Evolutionary conservation across 108 stramenopile genomes (phyloP).

Genomic region (Epithemia pelagica): DNA sequence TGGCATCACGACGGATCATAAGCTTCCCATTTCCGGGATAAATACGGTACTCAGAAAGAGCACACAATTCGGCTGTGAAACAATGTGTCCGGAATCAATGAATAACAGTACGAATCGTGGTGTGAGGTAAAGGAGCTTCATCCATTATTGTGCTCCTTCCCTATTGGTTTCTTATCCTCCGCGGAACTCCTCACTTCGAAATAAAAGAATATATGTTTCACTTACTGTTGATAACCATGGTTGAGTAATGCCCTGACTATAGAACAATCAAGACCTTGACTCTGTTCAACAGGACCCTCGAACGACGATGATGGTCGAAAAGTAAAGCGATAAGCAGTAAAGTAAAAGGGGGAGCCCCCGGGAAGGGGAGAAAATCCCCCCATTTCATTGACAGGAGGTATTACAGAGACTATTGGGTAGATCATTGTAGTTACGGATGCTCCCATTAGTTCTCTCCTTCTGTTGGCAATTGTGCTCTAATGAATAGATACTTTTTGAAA

Average conservation of each 20-base stretch:
- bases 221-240: constrained; percentile 52
- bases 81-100: not conserved
- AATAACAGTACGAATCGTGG: not conserved
- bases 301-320: too few relatives aligned
- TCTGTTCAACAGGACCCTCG: too few relatives aligned
- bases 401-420: too few relatives aligned
- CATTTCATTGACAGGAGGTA: too few relatives aligned
- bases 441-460: too few relatives aligned
- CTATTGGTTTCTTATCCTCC: not conserved
- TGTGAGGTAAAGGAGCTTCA: too few relatives aligned
- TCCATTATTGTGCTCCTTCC: too few relatives aligned
- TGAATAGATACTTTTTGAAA: too few relatives aligned
- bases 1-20: constrained; percentile 97
- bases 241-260: not conserved
- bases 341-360: not conserved
- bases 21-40: constrained; percentile 99
- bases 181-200: not conserved
- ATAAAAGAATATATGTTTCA: too few relatives aligned
- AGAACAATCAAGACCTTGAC: not conserved
- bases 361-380: too few relatives aligned
- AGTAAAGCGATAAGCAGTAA: constrained; percentile 7
- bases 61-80: constrained; percentile 92
- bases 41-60: constrained; percentile 98
- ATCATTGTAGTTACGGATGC: too few relatives aligned
- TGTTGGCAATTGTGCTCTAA: too few relatives aligned